Evolutionary conservation across 2,329 filamentous ascomycete species (phyloP).

Genomic region (Penicillium expansum): DNA sequence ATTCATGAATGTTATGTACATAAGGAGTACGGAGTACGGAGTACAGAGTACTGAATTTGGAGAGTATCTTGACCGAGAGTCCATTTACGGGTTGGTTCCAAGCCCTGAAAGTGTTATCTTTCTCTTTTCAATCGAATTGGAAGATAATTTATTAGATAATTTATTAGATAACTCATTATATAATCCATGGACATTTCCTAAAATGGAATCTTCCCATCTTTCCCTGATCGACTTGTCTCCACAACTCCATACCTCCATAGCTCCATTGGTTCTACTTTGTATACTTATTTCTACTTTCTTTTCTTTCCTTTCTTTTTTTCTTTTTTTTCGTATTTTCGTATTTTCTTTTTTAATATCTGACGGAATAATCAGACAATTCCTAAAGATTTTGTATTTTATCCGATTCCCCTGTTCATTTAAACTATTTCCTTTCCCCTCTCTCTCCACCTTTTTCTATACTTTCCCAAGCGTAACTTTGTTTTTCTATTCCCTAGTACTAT

Average conservation of each 20-base stretch:
- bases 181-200: neutral
- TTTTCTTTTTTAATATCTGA: neutral
- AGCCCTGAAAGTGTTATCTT: neutral
- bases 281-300: neutral
- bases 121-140: neutral
- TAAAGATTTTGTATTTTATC: neutral
- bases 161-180: no score
- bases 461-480: neutral
- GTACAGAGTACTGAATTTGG: slow-evolving; percentile 6
- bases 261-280: neutral
- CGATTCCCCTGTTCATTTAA: slow-evolving; percentile 1
- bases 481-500: slow-evolving; percentile 8
- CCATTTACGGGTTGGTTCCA: slow-evolving; percentile 2
- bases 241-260: neutral
- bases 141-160: neutral
- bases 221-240: neutral
- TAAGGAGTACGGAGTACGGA: neutral
- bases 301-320: neutral
- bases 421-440: slow-evolving; percentile 2
- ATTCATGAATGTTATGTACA: neutral
- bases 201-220: slow-evolving; percentile 13
- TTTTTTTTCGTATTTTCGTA: neutral
- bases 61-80: slow-evolving; percentile 16
- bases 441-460: neutral
- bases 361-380: neutral